Base-by-base conservation (phyloP, 306 rosid species). In the Carpinus fangiana region DNA sequence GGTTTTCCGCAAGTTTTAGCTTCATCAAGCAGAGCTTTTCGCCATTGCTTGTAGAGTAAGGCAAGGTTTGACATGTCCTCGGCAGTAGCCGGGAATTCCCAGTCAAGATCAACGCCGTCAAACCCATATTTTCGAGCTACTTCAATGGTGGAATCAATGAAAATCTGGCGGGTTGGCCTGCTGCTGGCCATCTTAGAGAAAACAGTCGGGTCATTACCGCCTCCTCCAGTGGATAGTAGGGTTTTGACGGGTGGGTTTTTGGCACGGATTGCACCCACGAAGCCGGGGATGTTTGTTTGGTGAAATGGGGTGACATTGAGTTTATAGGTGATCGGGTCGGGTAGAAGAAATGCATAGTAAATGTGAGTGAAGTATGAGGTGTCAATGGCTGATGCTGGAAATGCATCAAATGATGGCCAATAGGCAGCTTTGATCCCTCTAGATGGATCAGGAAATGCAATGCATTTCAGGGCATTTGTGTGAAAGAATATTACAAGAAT, bases 101-200 rank as follows among this genome's bases (percentile, higher is more conserved):
- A 94, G 20, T 94, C 97, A 51, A 92, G 80, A 74, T 94, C 97
- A 4, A 94, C 56, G 1, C 98, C 98, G 0, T 94, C 72, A 61
- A 92, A 92, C 2, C 92, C 92, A 21, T 83, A 92, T 1, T 54
- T 68, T 36, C 92, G 87, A 0, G 97, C 97, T 47, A 83, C 84
- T 7, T 78, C 73, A 67, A 90, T 87, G 4, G 95, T 76, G 47
- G 98, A 94, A 7, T 78, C 17, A 65, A 94, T 94, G 89, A 94
- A 94, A 4, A 12, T 28, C 17, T 28, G 14, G 8, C 97, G 89
- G 14, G 74, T 78, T 7, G 10, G 48, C 12, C 62, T 18, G 67
- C 61, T 72, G 66, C 74, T 70, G 0, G 87, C 97, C 81, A 94
- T 94, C 36, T 65, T 34, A 0, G 97, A 74, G 83, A 94, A 92